Conservation (phyloP, 345 rosid species). For the Gossypium longicalyx region DNA sequence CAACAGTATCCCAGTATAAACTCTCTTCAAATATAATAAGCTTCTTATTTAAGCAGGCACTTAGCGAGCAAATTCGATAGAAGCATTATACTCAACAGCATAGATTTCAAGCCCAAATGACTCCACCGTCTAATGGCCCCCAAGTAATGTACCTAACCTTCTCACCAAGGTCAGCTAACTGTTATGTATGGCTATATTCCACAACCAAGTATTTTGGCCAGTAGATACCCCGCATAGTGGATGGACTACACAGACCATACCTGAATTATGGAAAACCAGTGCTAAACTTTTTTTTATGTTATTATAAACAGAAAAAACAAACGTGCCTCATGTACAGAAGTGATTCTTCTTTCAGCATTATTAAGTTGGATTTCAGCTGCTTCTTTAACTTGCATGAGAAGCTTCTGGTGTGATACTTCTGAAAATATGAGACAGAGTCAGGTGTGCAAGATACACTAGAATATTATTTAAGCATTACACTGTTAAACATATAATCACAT, state of each 20-base stretch:
- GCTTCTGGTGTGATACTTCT: constrained; percentile 72
- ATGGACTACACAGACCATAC: not conserved
- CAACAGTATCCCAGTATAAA: not conserved
- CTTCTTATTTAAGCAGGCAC: not conserved
- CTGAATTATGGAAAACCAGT: not conserved
- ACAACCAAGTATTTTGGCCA: constrained; percentile 11
- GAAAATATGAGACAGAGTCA: constrained; percentile 23
- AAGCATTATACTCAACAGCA: not conserved
- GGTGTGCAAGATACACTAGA: not conserved
- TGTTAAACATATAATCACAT: not conserved
- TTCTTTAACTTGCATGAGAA: constrained; percentile 58
- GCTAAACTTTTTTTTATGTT: not conserved
- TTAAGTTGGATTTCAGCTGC: constrained; percentile 50
- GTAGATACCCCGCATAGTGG: not conserved
- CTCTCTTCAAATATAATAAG: not conserved
- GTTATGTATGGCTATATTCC: not conserved
- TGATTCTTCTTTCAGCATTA: constrained; percentile 58
- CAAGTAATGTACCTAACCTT: not conserved
- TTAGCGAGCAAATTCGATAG: not conserved
- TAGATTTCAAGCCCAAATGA: not conserved
- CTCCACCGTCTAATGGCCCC: not conserved
- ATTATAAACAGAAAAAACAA: constrained; percentile 12
- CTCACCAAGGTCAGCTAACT: not conserved
- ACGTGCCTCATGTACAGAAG: constrained; percentile 66
- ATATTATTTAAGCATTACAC: not conserved